Base-by-base conservation (phyloP, 139 green algal genomes). In the Edaphochlamys debaryana region DNA sequence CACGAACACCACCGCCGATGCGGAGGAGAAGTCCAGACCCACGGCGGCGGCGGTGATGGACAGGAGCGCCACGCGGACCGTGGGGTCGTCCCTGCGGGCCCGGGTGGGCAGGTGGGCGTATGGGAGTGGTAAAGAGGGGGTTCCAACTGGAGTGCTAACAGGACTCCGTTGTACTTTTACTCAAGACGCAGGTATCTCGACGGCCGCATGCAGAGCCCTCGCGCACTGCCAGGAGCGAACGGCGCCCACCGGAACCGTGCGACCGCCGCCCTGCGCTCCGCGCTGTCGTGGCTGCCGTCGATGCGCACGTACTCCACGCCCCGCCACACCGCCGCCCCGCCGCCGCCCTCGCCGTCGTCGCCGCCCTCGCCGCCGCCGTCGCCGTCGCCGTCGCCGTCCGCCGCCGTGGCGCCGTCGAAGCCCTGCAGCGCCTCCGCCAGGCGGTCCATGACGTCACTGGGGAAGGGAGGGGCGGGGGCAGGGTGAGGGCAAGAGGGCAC, bases 21-120 rank as follows among this genome's bases (percentile, higher is more conserved):
- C 97, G 0, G 92, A 71, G 45, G 73, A 93, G 80, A 99, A 98
- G 90, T 99, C 96, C 56, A 99, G 88, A 9, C 97, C 97, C 70
- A 95, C 90, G n/a, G 94, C 96, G 15, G 94, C 96, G 4, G 96
- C 96, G 29, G 93, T 98, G 63, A 99, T 91, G 56, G 92, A 96
- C 45, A 99, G 93, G 66, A 99, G 88, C 25, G 96, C 96, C 6
- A 98, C 94, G 0, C 91, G 78, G 0, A 98, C 69, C 20, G 29
- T 54, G 15, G 92, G 88, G 66, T 98, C 89, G 48, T 87, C 62
- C 23, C 85, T 87, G 36, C 8, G 72, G 4, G 72, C 13, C 30
- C 48, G 69, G 45, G 42, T 17, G n/a, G 48, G 70, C 48, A 54
- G 70, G 48, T 29, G 20, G 45, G 48, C n/a, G 48, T 45, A 0